Evolutionary conservation across 2,329 filamentous ascomycete species (phyloP), one percentile per base, ranked within the genome.

Genomic region (Claviceps sorghi): DNA sequence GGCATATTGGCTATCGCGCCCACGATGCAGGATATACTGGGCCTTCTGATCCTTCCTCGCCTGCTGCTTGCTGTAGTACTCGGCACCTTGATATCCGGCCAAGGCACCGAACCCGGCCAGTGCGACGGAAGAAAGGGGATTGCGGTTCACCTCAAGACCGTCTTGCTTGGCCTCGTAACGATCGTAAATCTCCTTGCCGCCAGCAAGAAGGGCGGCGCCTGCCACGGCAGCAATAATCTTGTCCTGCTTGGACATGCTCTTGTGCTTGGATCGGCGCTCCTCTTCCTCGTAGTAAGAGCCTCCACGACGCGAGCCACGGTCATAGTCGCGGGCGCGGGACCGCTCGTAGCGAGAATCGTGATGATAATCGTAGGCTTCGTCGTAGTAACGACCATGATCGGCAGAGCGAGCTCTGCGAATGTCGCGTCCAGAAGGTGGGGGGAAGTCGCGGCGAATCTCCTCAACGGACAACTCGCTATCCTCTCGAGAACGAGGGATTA

Each of bases 361-460:
- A 51, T 70, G 68, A 51, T 72, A 75, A 52, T 73, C 68, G 56
- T 72, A 71, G 47, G 72, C 64, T 56, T 71, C 78, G 53, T 82
- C 77, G 64, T 82, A 77, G 61, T 79, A 73, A 21, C 44, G 48
- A 55, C 72, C 70, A 46, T 76, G 73, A 52, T 83, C 82, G 52
- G 77, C 77, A 7, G 84, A 86, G 60, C 82, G 77, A 59, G 83
- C 73, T 53, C 83, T 78, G 58, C 79, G 77, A 40, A 76, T 62
- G 55, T 78, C 77, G 52, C 67, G 65, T 55, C 73, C 63, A 10
- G 58, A 58, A n/a, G 83, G 84, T 7, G 88, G 86, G 34, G 87
- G 87, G 61, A 94, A 95, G 59, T 94, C 86, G 58, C 88, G 82
- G 57, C 81, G 80, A 55, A 94, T 81, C 69, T 94, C 87, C 69